phyloP scores from a whole-genome alignment of 352 stramenopile genomes.

The Phytopythium montanum region DNA sequence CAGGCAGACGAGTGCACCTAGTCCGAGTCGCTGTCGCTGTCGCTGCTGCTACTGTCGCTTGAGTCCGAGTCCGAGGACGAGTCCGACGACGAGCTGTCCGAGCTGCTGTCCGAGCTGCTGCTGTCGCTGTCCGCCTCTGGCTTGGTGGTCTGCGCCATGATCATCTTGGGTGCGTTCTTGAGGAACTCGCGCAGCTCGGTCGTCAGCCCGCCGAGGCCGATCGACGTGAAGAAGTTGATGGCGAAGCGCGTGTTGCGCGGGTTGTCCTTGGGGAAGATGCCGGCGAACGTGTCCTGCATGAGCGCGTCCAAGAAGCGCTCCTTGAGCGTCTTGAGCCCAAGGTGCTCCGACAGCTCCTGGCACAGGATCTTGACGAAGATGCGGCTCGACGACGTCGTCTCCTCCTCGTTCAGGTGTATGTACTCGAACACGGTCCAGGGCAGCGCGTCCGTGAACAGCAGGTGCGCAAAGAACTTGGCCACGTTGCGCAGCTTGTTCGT shows the following conservation, averaged over 20 bases:
- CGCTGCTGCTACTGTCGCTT: slow-evolving; percentile 25
- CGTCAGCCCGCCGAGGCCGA: slow-evolving; percentile 97
- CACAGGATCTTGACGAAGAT: slow-evolving; percentile 99
- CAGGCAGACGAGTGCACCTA: background rate
- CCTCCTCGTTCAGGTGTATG: slow-evolving; percentile 97
- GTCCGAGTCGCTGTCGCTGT: slow-evolving; percentile 12
- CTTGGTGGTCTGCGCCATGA: slow-evolving; percentile 76
- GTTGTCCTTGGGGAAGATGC: slow-evolving; percentile 97
- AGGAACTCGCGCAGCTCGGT: slow-evolving; percentile 95
- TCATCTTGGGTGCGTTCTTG: slow-evolving; percentile 95
- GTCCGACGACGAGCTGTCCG: slow-evolving; percentile 29
- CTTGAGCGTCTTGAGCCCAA: slow-evolving; percentile 96
- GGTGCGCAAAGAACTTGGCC: slow-evolving; percentile 98
- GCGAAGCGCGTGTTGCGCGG: slow-evolving; percentile 97
- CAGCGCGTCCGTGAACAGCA: slow-evolving; percentile 97
- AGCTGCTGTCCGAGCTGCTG: slow-evolving; percentile 37
- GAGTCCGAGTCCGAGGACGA: slow-evolving; percentile 36
- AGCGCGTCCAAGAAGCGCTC: slow-evolving; percentile 91
- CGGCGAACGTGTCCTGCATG: slow-evolving; percentile 91
- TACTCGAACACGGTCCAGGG: slow-evolving; percentile 97
- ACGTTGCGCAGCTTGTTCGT: slow-evolving; percentile 99
- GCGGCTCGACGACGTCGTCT: slow-evolving; percentile 97
- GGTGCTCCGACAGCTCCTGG: slow-evolving; percentile 96
- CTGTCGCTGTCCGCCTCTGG: slow-evolving; percentile 27
- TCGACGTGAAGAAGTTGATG: slow-evolving; percentile 99